A percentile compares a stretch with the other conserved stretches of the same genome.
Evolutionary conservation across 2,329 filamentous ascomycete genomes (phyloP).

Genomic region (Neofusicoccum kwambonambiense): DNA sequence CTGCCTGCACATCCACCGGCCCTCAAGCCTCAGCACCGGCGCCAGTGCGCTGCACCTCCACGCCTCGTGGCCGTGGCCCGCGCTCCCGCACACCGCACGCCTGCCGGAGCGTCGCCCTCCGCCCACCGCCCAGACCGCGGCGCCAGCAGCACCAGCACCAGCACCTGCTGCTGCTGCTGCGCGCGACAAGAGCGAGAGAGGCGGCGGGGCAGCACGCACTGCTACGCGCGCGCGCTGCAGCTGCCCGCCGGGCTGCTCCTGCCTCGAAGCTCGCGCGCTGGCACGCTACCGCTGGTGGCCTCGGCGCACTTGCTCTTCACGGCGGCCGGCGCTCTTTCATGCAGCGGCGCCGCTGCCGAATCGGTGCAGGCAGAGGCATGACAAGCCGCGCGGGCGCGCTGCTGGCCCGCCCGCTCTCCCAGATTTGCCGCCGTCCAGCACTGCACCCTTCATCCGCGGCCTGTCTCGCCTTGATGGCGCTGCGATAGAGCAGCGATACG

Average conservation of each 20-base stretch:
- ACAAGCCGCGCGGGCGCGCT: neutral
- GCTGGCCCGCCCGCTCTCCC: neutral
- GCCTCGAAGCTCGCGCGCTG: constrained; percentile 3
- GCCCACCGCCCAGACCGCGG: neutral
- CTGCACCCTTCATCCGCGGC: constrained; percentile 1
- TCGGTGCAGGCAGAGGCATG: neutral
- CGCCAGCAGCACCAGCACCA: neutral
- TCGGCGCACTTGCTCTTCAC: constrained; percentile 4
- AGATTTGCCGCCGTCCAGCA: constrained; percentile 10
- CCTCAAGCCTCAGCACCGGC: constrained; percentile 2
- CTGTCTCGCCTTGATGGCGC: constrained; percentile 17
- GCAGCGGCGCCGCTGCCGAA: constrained; percentile 9
- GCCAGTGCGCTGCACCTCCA: neutral
- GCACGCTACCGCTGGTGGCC: constrained; percentile 11
- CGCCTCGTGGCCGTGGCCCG: constrained; percentile 11
- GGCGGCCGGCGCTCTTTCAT: constrained; percentile 8
- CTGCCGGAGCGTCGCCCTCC: neutral
- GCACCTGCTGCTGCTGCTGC: neutral
- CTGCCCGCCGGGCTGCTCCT: neutral
- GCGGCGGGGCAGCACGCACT: neutral
- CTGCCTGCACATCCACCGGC: constrained; percentile 13
- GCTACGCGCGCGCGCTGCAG: neutral
- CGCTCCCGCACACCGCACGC: neutral
- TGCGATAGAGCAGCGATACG: constrained; percentile 10
- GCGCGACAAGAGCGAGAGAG: neutral